These are phyloP conservation scores for Euphorbia pulcherrima DNA, from an alignment of 345 rosid genomes.

Conservation along the genomic window DNA sequence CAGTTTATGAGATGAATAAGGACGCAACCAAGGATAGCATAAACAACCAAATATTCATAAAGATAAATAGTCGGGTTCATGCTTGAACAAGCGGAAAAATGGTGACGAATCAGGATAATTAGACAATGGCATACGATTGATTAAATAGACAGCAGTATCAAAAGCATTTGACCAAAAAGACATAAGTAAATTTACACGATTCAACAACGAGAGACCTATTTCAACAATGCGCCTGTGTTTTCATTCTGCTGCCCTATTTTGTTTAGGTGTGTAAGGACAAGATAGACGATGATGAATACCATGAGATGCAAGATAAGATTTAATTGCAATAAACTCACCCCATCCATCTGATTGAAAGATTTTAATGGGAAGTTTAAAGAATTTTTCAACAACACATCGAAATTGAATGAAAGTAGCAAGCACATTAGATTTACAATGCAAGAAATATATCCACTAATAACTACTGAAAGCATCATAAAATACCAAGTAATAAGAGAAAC, in stretches of 20 bases:
- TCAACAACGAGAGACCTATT: too few species aligned
- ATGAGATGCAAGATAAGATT: not conserved
- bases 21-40: too few species aligned
- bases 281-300: not conserved
- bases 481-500: too few species aligned
- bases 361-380: not conserved
- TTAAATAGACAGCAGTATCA: not conserved
- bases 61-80: not conserved
- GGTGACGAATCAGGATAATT: not conserved
- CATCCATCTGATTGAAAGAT: not conserved
- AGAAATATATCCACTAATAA: too few species aligned
- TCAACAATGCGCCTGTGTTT: constrained; percentile 1
- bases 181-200: not conserved
- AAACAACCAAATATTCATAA: too few species aligned
- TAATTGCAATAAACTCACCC: not conserved
- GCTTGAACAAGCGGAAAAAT: too few species aligned
- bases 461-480: too few species aligned
- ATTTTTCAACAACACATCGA: not conserved
- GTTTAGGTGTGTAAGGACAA: not conserved
- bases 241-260: not conserved
- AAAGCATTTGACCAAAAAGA: not conserved
- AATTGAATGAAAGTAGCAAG: not conserved
- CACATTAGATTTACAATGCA: not conserved
- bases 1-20: too few species aligned
- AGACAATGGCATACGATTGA: too few species aligned